Evolutionary conservation across 495 filamentous ascomycete genomes (phyloP).

Genomic region (Lepidopterella palustris): DNA sequence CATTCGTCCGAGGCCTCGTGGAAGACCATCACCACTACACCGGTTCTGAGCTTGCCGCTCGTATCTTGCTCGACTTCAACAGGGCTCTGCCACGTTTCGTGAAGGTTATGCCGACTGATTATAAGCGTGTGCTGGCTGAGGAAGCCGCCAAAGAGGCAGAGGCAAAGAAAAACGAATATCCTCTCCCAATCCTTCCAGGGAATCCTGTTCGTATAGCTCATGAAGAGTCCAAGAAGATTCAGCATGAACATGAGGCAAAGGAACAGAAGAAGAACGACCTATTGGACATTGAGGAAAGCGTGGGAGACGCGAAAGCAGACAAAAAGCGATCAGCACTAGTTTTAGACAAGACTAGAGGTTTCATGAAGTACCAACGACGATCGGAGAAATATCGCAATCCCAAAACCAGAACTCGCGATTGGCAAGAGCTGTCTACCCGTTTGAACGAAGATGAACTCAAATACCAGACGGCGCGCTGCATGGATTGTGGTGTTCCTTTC

Average conservation of each 20-base stretch:
- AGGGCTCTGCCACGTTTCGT: constrained; percentile 86
- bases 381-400: constrained; percentile 91
- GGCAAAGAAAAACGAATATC: constrained; percentile 76
- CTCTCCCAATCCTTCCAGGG: constrained; percentile 70
- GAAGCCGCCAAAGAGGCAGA: constrained; percentile 79
- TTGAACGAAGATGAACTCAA: constrained; percentile 96
- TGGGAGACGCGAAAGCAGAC: constrained; percentile 76
- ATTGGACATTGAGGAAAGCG: constrained; percentile 90
- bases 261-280: constrained; percentile 70
- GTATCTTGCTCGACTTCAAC: constrained; percentile 94
- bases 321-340: constrained; percentile 93
- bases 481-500: constrained; percentile 99
- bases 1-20: constrained; percentile 86
- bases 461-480: constrained; percentile 96
- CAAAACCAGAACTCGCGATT: constrained; percentile 84
- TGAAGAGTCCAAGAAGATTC: constrained; percentile 54
- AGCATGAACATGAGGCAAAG: constrained; percentile 50
- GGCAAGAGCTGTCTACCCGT: constrained; percentile 84
- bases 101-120: constrained; percentile 93
- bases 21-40: constrained; percentile 99
- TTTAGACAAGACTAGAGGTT: constrained; percentile 94
- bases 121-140: constrained; percentile 88
- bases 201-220: constrained; percentile 43
- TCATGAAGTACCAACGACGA: constrained; percentile 97
- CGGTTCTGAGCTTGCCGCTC: constrained; percentile 91